Evolutionary conservation across 2,329 filamentous ascomycete species (phyloP).

Genomic region (Eutypa lata): DNA sequence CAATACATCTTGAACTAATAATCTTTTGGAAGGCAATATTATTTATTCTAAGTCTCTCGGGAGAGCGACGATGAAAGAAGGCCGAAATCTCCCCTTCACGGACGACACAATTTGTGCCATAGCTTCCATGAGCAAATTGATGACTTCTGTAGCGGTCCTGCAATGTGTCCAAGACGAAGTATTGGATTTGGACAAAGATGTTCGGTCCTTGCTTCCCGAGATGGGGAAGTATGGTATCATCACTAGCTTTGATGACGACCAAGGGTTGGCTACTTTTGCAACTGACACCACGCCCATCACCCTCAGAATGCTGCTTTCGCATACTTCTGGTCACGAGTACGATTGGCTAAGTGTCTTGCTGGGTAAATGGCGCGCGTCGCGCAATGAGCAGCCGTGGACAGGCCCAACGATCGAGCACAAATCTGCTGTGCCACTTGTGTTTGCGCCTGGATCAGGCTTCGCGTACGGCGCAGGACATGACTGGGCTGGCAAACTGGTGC

Average conservation of each 20-base stretch:
- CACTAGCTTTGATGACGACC: slow-evolving; percentile 40
- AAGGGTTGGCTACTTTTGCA: slow-evolving; percentile 33
- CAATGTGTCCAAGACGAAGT: slow-evolving; percentile 52
- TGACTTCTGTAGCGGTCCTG: slow-evolving; percentile 50
- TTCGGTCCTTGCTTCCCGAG: slow-evolving; percentile 44
- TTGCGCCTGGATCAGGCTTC: slow-evolving; percentile 15
- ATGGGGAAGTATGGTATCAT: slow-evolving; percentile 46
- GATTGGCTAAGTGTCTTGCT: slow-evolving; percentile 35
- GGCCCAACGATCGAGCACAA: slow-evolving; percentile 18
- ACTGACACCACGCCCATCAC: slow-evolving; percentile 39
- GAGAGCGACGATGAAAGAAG: slow-evolving; percentile 16
- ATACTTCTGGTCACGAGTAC: slow-evolving; percentile 48
- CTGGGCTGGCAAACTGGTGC: slow-evolving; percentile 19
- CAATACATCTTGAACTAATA: background rate
- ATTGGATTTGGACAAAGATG: slow-evolving; percentile 42
- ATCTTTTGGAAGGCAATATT: slow-evolving; percentile 14
- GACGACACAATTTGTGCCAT: slow-evolving; percentile 16
- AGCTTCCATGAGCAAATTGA: slow-evolving; percentile 37
- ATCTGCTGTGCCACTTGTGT: slow-evolving; percentile 15
- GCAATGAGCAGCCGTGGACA: slow-evolving; percentile 14
- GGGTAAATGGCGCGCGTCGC: slow-evolving; percentile 22
- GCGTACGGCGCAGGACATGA: slow-evolving; percentile 19
- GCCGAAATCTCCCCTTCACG: slow-evolving; percentile 19
- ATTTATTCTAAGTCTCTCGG: slow-evolving; percentile 22
- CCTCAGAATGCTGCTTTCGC: slow-evolving; percentile 48